phyloP scores from a whole-genome alignment of 2,329 filamentous ascomycete species.

The Neopestalotiopsis sp. region DNA sequence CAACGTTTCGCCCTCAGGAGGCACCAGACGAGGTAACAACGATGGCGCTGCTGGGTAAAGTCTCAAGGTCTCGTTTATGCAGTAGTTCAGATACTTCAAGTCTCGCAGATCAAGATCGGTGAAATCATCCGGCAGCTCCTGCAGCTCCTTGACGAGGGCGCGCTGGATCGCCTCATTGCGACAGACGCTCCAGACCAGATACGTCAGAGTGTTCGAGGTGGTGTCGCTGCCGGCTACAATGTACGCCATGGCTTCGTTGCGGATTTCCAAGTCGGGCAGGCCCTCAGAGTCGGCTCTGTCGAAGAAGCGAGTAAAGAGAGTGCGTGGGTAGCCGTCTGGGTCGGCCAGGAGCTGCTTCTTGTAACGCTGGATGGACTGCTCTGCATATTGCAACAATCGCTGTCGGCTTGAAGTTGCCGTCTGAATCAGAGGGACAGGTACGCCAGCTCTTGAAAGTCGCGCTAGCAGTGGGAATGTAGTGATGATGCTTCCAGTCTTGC shows the following conservation, averaged over 20 bases:
- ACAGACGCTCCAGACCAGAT: conserved; percentile 47
- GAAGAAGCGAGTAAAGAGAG: conserved; percentile 43
- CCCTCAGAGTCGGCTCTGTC: conserved; percentile 35
- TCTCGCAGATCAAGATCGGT: conserved; percentile 38
- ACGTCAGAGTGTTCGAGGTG: conserved; percentile 54
- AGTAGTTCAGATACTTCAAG: conserved; percentile 45
- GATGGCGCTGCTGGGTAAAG: conserved; percentile 46
- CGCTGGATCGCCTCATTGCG: conserved; percentile 33
- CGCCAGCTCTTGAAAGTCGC: conserved; percentile 11
- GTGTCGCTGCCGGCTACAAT: conserved; percentile 56
- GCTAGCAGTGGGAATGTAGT: conserved; percentile 34
- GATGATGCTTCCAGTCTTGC: conserved; percentile 28
- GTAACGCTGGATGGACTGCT: conserved; percentile 35
- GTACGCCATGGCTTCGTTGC: conserved; percentile 40
- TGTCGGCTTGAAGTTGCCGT: conserved; percentile 8
- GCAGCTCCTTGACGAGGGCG: conserved; percentile 41
- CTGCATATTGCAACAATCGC: conserved; percentile 31
- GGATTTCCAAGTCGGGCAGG: conserved; percentile 37
- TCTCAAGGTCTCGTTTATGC: conserved; percentile 51
- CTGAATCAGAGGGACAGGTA: conserved; percentile 31
- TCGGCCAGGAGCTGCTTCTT: conserved; percentile 25
- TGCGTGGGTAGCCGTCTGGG: conserved; percentile 26
- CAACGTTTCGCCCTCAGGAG: conserved; percentile 43
- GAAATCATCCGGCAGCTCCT: conserved; percentile 36
- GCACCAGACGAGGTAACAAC: conserved; percentile 45